A percentile compares a stretch with the other conserved stretches of the same genome.
Evolutionary conservation across 441 rosid genomes (phyloP).

Genomic region (Iberis amara): DNA sequence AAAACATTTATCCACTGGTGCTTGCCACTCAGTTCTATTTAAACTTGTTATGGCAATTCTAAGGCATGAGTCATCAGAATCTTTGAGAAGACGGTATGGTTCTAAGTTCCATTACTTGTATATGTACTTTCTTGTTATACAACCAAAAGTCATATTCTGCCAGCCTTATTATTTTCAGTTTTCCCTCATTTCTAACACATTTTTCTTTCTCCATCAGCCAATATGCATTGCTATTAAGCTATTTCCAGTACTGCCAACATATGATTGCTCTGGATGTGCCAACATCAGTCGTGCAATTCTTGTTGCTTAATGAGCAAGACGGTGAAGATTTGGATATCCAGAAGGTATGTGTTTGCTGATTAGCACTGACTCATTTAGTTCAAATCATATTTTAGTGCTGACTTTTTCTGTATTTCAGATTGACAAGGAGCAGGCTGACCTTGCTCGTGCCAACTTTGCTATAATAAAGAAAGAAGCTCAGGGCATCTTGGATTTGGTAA

Average conservation of each 20-base stretch:
- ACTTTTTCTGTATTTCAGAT: conserved; percentile 44
- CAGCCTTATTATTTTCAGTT: neutral
- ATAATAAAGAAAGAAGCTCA: conserved; percentile 85
- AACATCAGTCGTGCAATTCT: conserved; percentile 61
- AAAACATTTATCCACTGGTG: conserved; percentile 87
- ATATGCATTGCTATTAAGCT: conserved; percentile 88
- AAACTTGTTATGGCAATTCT: conserved; percentile 86
- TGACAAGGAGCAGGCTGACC: conserved; percentile 86
- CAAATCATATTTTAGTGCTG: conserved; percentile 9
- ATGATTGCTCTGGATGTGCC: conserved; percentile 85
- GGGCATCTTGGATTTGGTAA: conserved; percentile 81
- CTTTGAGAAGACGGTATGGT: conserved; percentile 92
- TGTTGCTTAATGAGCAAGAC: conserved; percentile 76
- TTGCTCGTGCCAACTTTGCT: conserved; percentile 76
- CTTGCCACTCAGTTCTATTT: conserved; percentile 76
- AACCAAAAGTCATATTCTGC: conserved; percentile 5
- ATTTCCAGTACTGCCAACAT: conserved; percentile 95
- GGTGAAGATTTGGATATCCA: conserved; percentile 83
- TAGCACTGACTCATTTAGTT: conserved; percentile 8
- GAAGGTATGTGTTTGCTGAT: conserved; percentile 42
- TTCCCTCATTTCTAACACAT: conserved; percentile 11
- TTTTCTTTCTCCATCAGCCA: conserved; percentile 49
- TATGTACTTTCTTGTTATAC: conserved; percentile 7
- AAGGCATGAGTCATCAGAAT: conserved; percentile 89
- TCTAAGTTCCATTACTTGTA: conserved; percentile 17